A percentile compares a stretch with the other conserved stretches of the same genome.
Evolutionary conservation across 371 early-diverging fungal species (phyloP).

Genomic region (Apophysomyces ossiformis): DNA sequence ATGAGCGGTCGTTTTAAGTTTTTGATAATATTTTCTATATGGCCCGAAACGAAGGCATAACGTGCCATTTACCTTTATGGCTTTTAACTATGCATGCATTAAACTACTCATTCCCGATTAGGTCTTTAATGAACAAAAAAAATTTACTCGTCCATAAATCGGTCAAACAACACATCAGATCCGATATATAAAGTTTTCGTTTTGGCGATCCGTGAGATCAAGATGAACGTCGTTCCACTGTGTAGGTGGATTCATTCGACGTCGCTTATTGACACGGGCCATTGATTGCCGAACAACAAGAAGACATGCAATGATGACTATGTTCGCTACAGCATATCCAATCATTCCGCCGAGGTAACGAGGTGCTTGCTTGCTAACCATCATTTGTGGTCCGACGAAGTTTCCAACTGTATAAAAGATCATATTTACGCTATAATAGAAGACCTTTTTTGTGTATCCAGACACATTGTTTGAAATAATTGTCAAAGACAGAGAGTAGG

Average conservation of each 20-base stretch:
- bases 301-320: slow-evolving; percentile 19
- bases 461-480: slow-evolving; percentile 14
- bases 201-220: slow-evolving; percentile 42
- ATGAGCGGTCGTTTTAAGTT: too few relatives aligned
- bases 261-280: slow-evolving; percentile 28
- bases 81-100: too few relatives aligned
- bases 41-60: too few relatives aligned
- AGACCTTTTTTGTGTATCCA: slow-evolving; percentile 20
- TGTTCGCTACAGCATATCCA: slow-evolving; percentile 20
- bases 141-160: background rate
- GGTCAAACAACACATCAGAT: slow-evolving; percentile 19
- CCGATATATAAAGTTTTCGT: slow-evolving; percentile 42
- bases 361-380: slow-evolving; percentile 18
- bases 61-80: too few relatives aligned
- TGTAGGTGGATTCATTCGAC: slow-evolving; percentile 19
- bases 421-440: slow-evolving; percentile 3
- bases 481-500: background rate
- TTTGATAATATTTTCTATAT: too few relatives aligned
- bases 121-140: too few relatives aligned
- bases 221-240: slow-evolving; percentile 25
- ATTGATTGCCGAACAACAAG: slow-evolving; percentile 19
- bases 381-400: slow-evolving; percentile 21
- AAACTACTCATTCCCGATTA: too few relatives aligned
- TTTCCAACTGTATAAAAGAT: slow-evolving; percentile 14
- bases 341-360: slow-evolving; percentile 26